Base-by-base conservation (phyloP, 179 eudicot species). In the Nepenthes alata region DNA sequence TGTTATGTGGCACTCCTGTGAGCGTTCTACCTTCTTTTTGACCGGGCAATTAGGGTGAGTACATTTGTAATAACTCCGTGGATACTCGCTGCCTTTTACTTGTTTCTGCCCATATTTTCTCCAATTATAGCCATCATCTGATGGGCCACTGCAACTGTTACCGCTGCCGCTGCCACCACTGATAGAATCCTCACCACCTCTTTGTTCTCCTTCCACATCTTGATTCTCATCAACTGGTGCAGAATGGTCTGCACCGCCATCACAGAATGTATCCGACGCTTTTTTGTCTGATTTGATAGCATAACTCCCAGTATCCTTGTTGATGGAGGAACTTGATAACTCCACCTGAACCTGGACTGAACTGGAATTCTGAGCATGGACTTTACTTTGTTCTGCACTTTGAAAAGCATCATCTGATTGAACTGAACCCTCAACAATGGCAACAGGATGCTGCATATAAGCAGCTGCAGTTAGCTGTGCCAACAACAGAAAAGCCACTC, bases 81-180 rank as follows among this genome's bases (percentile, higher is more conserved):
- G 88, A 70, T 66, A 76, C 53, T 80, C 88, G 37, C 85, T 83
- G 13, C 88, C 85, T 65, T 83, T 83, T n/a, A 80, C 88, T 65
- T 83, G 88, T 60, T 83, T 83, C 68, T 83, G 83, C 59, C 88
- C 88, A 35, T 83, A 83, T 61, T 83, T 83, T 65, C 85, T 71
- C 88, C 88, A 83, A 39, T 78, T 78, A 67, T 73, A 83, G 10
- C 81, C 88, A 36, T 83, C 85, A 36, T 77, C 84, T 0, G 72
- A 60, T 58, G 74, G 65, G 56, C 67, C 67, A 37, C 6, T 41
- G 8, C 45, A 4, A 41, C 45, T 41, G 45, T 4, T 41, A 41
- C 66, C 71, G 58, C 80, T 81, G 63, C 54, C 36, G 65, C 58
- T 62, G 36, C 64, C 56, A 57, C 74, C 82, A 66, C 54, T 37